phyloP scores from a whole-genome alignment of 2,329 filamentous ascomycete species.

The Teratosphaeria pseudoeucalypti region DNA sequence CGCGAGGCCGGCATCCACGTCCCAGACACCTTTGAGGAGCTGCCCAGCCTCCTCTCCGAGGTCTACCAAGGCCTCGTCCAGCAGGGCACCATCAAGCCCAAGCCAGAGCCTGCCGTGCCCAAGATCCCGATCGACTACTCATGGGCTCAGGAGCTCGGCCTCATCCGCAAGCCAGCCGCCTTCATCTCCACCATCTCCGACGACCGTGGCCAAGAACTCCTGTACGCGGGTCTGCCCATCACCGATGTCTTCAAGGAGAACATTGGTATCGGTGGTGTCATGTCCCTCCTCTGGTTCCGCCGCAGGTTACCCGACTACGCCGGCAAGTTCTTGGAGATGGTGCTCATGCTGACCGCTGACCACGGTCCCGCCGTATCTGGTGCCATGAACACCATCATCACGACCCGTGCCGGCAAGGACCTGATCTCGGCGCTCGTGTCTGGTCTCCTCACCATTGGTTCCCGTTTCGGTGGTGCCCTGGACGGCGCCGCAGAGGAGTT shows the following conservation, averaged over 20 bases:
- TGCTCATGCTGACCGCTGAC: constrained; percentile 98
- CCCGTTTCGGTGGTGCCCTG: constrained; percentile 94
- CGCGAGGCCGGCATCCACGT: constrained; percentile 88
- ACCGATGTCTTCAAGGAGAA: constrained; percentile 99
- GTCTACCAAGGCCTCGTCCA: constrained; percentile 86
- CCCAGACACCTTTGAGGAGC: constrained; percentile 92
- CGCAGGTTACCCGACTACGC: constrained; percentile 91
- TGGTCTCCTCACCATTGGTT: constrained; percentile 96
- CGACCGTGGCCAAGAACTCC: constrained; percentile 96
- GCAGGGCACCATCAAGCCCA: constrained; percentile 73
- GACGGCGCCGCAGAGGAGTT: constrained; percentile 98
- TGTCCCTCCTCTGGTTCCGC: constrained; percentile 99
- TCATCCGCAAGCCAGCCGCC: constrained; percentile 97
- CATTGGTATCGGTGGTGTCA: constrained; percentile 98
- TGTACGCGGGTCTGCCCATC: constrained; percentile 98
- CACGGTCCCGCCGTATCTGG: constrained; percentile 98
- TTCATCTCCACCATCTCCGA: constrained; percentile 99
- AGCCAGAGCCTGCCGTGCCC: constrained; percentile 81
- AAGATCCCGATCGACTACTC: constrained; percentile 99
- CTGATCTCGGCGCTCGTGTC: constrained; percentile 90
- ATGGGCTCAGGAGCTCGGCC: constrained; percentile 97
- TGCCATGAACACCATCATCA: constrained; percentile 99
- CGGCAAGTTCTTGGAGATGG: constrained; percentile 99
- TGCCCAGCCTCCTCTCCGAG: constrained; percentile 62
- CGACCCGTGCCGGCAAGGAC: constrained; percentile 97